Evolutionary conservation across 371 early-diverging fungal species (phyloP).

Genomic region (Apophysomyces elegans): DNA sequence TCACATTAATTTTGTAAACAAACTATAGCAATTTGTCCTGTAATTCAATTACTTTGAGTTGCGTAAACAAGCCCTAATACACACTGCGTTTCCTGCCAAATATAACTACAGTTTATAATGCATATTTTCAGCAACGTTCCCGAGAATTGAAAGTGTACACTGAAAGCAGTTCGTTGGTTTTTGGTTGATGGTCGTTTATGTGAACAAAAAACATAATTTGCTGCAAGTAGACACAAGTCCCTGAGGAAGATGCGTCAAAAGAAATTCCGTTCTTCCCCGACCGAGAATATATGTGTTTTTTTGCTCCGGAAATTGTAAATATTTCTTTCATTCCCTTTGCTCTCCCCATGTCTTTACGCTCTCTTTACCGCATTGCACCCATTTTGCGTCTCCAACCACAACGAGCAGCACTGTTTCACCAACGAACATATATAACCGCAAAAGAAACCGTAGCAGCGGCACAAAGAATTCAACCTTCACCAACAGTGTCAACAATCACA

Average conservation of each 20-base stretch:
- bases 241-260: conserved; percentile 7
- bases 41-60: no score
- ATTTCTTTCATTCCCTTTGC: not conserved
- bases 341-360: conserved; percentile 6
- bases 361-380: not conserved
- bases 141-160: no score
- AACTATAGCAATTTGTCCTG: no score
- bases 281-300: not conserved
- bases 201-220: not conserved
- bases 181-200: no score
- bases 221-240: not conserved
- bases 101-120: no score
- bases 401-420: not conserved
- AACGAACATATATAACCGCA: not conserved
- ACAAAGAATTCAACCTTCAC: not conserved
- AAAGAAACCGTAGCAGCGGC: not conserved
- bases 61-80: no score
- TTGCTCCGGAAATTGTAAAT: not conserved
- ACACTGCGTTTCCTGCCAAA: no score
- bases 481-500: not conserved
- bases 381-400: not conserved
- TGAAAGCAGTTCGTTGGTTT: no score
- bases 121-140: no score
- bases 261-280: not conserved
- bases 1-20: no score